Conservation (phyloP, 192 early-diverging fungal genomes). For the Lobosporangium transversale region DNA sequence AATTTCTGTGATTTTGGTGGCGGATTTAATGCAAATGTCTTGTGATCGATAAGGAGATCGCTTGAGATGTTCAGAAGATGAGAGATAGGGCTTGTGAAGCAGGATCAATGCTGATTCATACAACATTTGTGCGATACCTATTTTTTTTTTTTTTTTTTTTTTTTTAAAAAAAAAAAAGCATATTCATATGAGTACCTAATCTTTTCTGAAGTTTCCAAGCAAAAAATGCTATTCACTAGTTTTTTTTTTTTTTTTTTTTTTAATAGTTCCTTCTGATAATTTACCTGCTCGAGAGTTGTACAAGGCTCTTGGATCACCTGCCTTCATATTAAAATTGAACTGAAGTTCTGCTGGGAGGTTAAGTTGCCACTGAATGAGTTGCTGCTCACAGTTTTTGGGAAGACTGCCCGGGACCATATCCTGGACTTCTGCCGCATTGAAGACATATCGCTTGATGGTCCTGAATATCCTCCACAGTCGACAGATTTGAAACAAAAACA, state of each 20-base stretch:
- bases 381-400: slow-evolving; percentile 46
- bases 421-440: slow-evolving; percentile 39
- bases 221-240: neutral
- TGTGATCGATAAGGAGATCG: slow-evolving; percentile 50
- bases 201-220: no score
- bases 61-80: slow-evolving; percentile 44
- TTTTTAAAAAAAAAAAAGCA: neutral
- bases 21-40: slow-evolving; percentile 51
- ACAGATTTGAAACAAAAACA: slow-evolving; percentile 33
- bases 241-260: neutral
- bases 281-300: slow-evolving; percentile 48
- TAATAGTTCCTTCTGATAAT: neutral
- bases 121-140: slow-evolving; percentile 47
- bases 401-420: slow-evolving; percentile 48
- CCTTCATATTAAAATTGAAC: slow-evolving; percentile 40
- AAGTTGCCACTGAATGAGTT: slow-evolving; percentile 49
- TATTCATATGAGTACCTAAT: no score
- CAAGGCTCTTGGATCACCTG: slow-evolving; percentile 33
- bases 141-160: slow-evolving; percentile 9
- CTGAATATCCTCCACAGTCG: slow-evolving; percentile 44
- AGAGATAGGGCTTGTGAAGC: slow-evolving; percentile 44
- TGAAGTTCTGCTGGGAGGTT: slow-evolving; percentile 31
- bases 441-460: slow-evolving; percentile 48
- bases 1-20: slow-evolving; percentile 50
- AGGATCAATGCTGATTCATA: slow-evolving; percentile 48